Percentiles rank a stretch among this genome's conserved stretches.
Evolutionary conservation across 495 filamentous ascomycete species (phyloP).

Genomic region (Penicillium bialowiezense): DNA sequence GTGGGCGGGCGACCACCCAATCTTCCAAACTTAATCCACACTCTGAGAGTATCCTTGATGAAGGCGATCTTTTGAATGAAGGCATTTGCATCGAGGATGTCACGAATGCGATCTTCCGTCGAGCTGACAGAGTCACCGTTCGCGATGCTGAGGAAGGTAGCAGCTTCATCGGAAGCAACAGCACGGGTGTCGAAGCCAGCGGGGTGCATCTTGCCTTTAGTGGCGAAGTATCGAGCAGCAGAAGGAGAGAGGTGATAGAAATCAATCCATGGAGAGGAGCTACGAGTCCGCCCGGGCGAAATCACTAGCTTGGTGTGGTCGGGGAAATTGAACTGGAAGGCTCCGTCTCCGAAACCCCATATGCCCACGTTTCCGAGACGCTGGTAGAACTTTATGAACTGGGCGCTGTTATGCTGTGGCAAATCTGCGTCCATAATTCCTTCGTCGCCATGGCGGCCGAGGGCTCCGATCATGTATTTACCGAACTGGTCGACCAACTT

Average conservation of each 20-base stretch:
- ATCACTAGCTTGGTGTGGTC: conserved; percentile 94
- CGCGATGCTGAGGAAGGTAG: conserved; percentile 58
- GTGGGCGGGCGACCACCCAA: conserved; percentile 51
- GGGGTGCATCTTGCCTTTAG: conserved; percentile 58
- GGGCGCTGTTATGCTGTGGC: conserved; percentile 38
- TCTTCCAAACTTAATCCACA: conserved; percentile 71
- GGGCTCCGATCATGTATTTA: conserved; percentile 80
- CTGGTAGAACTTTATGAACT: conserved; percentile 86
- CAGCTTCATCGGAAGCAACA: conserved; percentile 59
- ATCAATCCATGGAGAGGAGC: conserved; percentile 62
- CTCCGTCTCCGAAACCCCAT: conserved; percentile 86
- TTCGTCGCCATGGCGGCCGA: conserved; percentile 49
- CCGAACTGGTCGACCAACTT: conserved; percentile 89
- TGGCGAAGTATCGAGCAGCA: conserved; percentile 59
- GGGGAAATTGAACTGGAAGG: conserved; percentile 94
- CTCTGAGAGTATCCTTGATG: conserved; percentile 63
- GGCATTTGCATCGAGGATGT: conserved; percentile 72
- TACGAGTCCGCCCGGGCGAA: conserved; percentile 62
- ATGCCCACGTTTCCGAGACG: conserved; percentile 81
- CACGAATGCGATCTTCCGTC: conserved; percentile 54
- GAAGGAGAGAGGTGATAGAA: conserved; percentile 78
- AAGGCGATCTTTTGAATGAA: conserved; percentile 78
- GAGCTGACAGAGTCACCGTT: conserved; percentile 48
- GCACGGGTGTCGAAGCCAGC: conserved; percentile 47
- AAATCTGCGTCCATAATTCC: conserved; percentile 26